Evolutionary conservation across 805 yeast species (phyloP).

Genomic region (Barnettozyma californica): DNA sequence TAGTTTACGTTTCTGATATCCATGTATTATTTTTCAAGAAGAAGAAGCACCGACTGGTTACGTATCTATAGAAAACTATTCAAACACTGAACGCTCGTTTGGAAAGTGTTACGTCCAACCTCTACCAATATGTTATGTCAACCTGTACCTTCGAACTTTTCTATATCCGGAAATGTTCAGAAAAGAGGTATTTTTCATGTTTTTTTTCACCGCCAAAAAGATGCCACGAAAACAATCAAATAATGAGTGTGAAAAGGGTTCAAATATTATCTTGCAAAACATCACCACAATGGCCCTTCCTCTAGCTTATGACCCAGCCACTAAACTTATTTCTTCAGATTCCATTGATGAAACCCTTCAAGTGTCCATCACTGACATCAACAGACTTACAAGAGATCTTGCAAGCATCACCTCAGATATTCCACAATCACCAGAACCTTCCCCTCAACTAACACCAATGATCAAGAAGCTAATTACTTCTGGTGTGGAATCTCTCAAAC

Average conservation of each 20-base stretch:
- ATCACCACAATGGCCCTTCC: background rate
- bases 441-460: constrained; percentile 48
- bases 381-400: constrained; percentile 29
- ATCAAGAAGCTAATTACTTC: constrained; percentile 60
- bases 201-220: background rate
- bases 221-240: background rate
- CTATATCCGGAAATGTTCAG: background rate
- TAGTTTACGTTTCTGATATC: background rate
- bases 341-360: constrained; percentile 3
- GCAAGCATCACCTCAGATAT: constrained; percentile 35
- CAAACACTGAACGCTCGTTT: no score
- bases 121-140: no score
- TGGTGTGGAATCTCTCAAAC: constrained; percentile 54
- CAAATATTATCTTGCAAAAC: background rate
- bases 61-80: no score
- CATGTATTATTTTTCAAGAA: no score
- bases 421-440: constrained; percentile 54
- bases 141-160: background rate
- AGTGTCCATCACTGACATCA: constrained; percentile 23
- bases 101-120: no score
- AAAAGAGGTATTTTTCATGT: background rate
- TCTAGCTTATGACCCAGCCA: background rate
- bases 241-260: no score
- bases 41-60: no score
- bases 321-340: constrained; percentile 2